Evolutionary conservation across 2,329 filamentous ascomycete species (phyloP).

Genomic region (Monilinia aucupariae): DNA sequence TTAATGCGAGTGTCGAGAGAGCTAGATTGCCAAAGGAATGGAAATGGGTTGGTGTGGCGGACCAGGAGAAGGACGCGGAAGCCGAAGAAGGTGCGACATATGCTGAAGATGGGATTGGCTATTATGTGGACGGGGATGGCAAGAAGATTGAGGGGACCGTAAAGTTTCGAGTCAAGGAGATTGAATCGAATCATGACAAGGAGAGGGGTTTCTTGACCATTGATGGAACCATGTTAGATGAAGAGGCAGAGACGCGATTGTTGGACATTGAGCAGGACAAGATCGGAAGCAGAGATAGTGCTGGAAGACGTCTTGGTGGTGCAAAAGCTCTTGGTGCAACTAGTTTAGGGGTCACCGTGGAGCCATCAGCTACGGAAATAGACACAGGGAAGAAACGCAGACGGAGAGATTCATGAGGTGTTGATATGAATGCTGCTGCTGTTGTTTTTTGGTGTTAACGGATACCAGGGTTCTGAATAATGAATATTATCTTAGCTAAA

Average conservation of each 20-base stretch:
- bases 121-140: conserved; percentile 70
- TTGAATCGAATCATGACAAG: conserved; percentile 71
- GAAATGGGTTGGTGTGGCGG: conserved; percentile 63
- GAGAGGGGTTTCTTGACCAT: conserved; percentile 77
- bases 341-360: conserved; percentile 30
- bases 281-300: conserved; percentile 37
- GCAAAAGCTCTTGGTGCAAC: conserved; percentile 33
- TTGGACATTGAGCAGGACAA: conserved; percentile 48
- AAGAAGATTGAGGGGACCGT: conserved; percentile 65
- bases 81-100: conserved; percentile 39
- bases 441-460: conserved; percentile 4
- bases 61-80: conserved; percentile 34
- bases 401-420: conserved; percentile 10
- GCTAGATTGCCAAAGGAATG: conserved; percentile 70
- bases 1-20: conserved; percentile 82
- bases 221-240: conserved; percentile 77
- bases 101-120: conserved; percentile 55
- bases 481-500: conserved; percentile 5
- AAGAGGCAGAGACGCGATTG: conserved; percentile 58
- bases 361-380: conserved; percentile 21
- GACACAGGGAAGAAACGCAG: conserved; percentile 14
- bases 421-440: neutral
- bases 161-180: conserved; percentile 75
- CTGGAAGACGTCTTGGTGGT: conserved; percentile 38
- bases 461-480: conserved; percentile 18